These are phyloP conservation scores for Aspergillus udagawae DNA, from an alignment of 2,329 filamentous ascomycete species.

Conservation along the genomic window DNA sequence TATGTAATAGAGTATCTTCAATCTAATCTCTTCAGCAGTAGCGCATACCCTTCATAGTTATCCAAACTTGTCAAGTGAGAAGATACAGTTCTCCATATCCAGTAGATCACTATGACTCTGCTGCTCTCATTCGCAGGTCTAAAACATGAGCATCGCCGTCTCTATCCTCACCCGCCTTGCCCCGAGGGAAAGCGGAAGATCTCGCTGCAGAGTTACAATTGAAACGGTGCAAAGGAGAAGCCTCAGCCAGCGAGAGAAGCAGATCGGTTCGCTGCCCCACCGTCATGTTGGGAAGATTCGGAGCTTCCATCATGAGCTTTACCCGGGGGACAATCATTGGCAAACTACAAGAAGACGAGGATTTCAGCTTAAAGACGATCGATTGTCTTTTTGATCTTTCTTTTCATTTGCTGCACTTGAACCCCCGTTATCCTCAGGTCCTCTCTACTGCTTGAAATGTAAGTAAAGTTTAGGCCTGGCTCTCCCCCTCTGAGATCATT, in stretches of 20 bases:
- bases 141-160: constrained; percentile 6
- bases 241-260: constrained; percentile 25
- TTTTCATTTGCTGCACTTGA: background rate
- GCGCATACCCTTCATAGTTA: background rate
- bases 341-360: background rate
- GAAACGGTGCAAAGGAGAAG: constrained; percentile 22
- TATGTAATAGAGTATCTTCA: background rate
- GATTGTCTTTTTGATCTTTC: constrained; percentile 2
- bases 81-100: background rate
- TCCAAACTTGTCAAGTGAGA: background rate
- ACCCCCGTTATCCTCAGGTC: background rate
- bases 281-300: constrained; percentile 36
- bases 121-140: background rate
- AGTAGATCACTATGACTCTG: too few species aligned
- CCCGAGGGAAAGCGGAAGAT: constrained; percentile 37
- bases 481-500: background rate
- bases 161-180: constrained; percentile 21
- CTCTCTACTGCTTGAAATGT: background rate
- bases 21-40: background rate
- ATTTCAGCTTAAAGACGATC: background rate
- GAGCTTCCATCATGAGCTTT: constrained; percentile 28
- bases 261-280: constrained; percentile 31
- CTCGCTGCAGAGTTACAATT: constrained; percentile 25
- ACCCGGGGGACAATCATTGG: constrained; percentile 17
- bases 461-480: background rate